A percentile compares a stretch with the other conserved stretches of the same genome.
phyloP scores from a whole-genome alignment of 2,329 filamentous ascomycete genomes.

The Fusarium equiseti region DNA sequence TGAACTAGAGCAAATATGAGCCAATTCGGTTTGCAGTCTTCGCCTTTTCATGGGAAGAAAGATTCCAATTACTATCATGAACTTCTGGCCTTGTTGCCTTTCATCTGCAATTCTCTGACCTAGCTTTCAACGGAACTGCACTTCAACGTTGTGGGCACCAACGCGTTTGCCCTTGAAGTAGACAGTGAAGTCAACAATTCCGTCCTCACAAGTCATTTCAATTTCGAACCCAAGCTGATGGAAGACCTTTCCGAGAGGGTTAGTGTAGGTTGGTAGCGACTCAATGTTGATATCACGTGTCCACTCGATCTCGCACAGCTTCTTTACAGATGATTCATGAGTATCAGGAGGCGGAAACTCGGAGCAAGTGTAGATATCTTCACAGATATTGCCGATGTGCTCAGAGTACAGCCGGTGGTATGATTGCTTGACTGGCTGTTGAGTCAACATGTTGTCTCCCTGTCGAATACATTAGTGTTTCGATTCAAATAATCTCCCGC shows the following conservation, averaged over 20 bases:
- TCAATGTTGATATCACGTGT: slow-evolving; percentile 6
- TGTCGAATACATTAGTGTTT: neutral
- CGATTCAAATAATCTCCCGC: fast-evolving
- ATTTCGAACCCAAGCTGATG: neutral
- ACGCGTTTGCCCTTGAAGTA: slow-evolving; percentile 27
- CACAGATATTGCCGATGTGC: fast-evolving
- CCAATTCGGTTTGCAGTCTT: neutral
- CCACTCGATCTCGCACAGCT: slow-evolving; percentile 42
- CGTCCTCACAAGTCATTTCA: slow-evolving; percentile 40
- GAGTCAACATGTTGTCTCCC: slow-evolving; percentile 24
- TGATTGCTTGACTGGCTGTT: fast-evolving
- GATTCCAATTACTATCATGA: neutral
- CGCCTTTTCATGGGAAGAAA: neutral
- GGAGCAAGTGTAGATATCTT: neutral
- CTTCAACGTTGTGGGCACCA: slow-evolving; percentile 28
- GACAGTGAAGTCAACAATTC: slow-evolving; percentile 41
- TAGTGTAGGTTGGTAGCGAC: slow-evolving; percentile 27
- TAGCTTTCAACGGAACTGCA: slow-evolving; percentile 34
- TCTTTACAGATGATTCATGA: fast-evolving
- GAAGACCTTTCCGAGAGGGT: slow-evolving; percentile 14
- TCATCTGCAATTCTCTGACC: neutral
- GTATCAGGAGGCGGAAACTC: neutral
- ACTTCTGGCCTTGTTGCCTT: neutral
- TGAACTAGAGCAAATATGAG: neutral
- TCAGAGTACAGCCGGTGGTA: neutral